These are phyloP conservation scores for Scytalidium lignicola DNA, from an alignment of 2,329 filamentous ascomycete species.

Conservation along the genomic window DNA sequence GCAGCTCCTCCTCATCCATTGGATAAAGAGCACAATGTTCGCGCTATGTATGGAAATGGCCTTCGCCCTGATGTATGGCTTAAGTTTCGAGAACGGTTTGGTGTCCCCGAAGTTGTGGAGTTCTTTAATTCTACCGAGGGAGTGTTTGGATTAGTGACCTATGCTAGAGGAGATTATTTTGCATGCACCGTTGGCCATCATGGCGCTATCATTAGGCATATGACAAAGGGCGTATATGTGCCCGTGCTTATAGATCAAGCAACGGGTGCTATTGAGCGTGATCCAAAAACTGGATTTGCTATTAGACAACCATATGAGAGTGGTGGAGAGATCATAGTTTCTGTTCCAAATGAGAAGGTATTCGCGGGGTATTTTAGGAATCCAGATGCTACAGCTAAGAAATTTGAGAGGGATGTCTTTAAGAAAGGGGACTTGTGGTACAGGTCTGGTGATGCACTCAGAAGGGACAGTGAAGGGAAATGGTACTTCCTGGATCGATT, in stretches of 20 bases:
- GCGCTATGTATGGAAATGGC: conserved; percentile 61
- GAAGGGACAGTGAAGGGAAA: conserved; percentile 55
- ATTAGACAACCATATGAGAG: conserved; percentile 56
- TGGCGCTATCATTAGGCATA: conserved; percentile 52
- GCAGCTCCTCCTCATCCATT: conserved; percentile 59
- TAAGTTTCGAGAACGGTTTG: conserved; percentile 58
- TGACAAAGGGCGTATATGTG: conserved; percentile 50
- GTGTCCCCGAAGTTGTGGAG: conserved; percentile 58
- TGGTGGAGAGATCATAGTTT: conserved; percentile 73
- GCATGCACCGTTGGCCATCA: conserved; percentile 66
- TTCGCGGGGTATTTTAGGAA: conserved; percentile 71
- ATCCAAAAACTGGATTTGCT: conserved; percentile 64
- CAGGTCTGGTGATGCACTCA: conserved; percentile 61
- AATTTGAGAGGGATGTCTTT: conserved; percentile 60
- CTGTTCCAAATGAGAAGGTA: conserved; percentile 46
- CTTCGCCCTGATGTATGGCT: conserved; percentile 65
- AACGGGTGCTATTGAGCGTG: conserved; percentile 60
- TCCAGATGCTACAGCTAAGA: conserved; percentile 59
- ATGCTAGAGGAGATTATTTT: conserved; percentile 55
- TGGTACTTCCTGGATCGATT: conserved; percentile 68
- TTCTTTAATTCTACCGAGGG: conserved; percentile 79
- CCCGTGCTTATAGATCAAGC: conserved; percentile 66
- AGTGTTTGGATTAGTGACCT: conserved; percentile 57
- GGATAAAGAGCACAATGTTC: conserved; percentile 54
- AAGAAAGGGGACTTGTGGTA: conserved; percentile 64